Base-by-base conservation (phyloP, 495 filamentous ascomycete genomes). In the Paragyromitra xinjiangensis region DNA sequence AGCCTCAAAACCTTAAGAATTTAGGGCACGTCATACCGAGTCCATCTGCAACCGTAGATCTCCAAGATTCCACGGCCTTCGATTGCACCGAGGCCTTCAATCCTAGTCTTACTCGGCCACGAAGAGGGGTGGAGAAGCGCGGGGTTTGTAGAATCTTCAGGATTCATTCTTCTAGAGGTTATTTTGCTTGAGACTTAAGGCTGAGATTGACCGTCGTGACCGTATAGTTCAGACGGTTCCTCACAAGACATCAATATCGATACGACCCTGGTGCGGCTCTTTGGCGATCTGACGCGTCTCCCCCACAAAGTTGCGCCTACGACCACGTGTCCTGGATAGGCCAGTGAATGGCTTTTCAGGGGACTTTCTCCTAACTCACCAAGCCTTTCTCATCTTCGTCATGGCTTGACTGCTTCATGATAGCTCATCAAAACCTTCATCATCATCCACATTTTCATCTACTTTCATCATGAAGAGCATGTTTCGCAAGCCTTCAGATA, bases 61-160 rank as follows among this genome's bases (percentile, higher is more conserved):
- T 78, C 61, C 45, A n/a, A 29, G 29, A 65, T 79, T 79, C 77
- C 44, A 78, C 66, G 37, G 59, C 65, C 77, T 78, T 79, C 74
- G 62, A 62, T 53, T 29, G 29, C 51, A 42, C 48, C 59, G 42
- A 55, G 50, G n/a, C 42, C 61, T 40, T 34, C 56, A 65, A 59
- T 50, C 45, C 64, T 11, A 56, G n/a, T 9, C 14, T 29, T 66
- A 3, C 61, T 19, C 19, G 24, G 7, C n/a, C 58, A 40, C 24
- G 19, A 34, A 39, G 69, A 40, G 26, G 12, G 66, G 29, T 34
- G 45, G 58, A 56, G 19, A 4, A 26, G 26, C n/a, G 45, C 29
- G 34, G 73, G 24, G 39, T 44, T 53, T 50, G 24, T 29, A 22
- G 37, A 53, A 29, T 44, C 24, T 22, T 51, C 48, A 6, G n/a